Evolutionary conservation across 1,284 basidiomycete genomes (phyloP), one percentile per base, ranked within the genome.

Genomic region (Chalciporus piperatoides): DNA sequence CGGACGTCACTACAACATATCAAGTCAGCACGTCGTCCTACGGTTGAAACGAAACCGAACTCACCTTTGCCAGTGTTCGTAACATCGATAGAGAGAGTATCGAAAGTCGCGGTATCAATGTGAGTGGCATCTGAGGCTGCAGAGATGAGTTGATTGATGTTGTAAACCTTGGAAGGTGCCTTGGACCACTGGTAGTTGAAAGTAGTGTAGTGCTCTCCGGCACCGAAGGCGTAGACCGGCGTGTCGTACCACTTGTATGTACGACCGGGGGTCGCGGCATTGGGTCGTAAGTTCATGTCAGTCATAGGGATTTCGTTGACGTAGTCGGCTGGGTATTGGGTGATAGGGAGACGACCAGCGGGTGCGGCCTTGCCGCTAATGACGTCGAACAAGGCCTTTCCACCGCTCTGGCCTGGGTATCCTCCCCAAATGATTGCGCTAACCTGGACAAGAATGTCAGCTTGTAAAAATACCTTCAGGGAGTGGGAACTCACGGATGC

Each of bases 191-290:
- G 58, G 44, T 74, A 61, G 9, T 43, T 53, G 66, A 82, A 81
- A 14, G 67, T 76, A 12, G 79, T 80, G 61, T 71, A 81, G 60
- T 80, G 78, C 44, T 79, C 63, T 10, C 79, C 79, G 43, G 70
- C 69, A 19, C 78, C 78, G 56, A 78, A 81, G 44, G 74, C 71
- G 59, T 72, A 77, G 14, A 79, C 67, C 6, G 78, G 73, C 15
- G 68, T 70, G 19, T 72, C 76, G 67, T 74, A 81, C 79, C 78
- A 80, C 54, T 74, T 77, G 65, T 81, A 81, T 11, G 79, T 81
- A 35, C 79, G 71, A 6, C 80, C 79, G 0, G 79, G 78, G 52
- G 71, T 77, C 39, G 68, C 69, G 37, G 62, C 56, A 53, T 68
- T 73, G 9, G 79, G 76, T 28, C 77, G 77, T 25, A 81, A 65